phyloP scores from a whole-genome alignment of 352 stramenopile species.

The Phytophthora quininea region DNA sequence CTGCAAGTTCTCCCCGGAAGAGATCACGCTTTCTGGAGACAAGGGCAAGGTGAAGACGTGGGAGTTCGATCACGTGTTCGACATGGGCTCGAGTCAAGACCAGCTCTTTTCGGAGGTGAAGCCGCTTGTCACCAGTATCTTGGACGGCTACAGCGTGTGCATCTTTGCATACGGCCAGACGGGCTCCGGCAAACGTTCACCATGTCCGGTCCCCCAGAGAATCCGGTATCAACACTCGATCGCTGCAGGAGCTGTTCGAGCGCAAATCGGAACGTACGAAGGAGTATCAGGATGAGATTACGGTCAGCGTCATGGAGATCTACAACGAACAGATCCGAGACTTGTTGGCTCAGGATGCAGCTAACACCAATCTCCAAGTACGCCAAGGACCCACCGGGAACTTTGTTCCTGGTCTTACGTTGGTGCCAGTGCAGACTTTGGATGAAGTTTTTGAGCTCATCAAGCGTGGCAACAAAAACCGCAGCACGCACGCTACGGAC shows the following conservation, averaged over 20 bases:
- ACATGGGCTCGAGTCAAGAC: slow-evolving; percentile 76
- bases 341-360: slow-evolving; percentile 86
- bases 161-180: slow-evolving; percentile 93
- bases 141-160: slow-evolving; percentile 90
- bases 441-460: slow-evolving; percentile 89
- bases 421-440: slow-evolving; percentile 73
- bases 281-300: slow-evolving; percentile 87
- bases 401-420: slow-evolving; percentile 82
- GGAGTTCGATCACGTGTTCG: slow-evolving; percentile 89
- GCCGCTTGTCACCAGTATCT: slow-evolving; percentile 82
- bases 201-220: slow-evolving; percentile 76
- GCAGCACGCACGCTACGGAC: slow-evolving; percentile 84
- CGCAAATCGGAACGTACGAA: slow-evolving; percentile 68
- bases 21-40: neutral
- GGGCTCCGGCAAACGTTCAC: slow-evolving; percentile 87
- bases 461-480: slow-evolving; percentile 86
- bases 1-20: slow-evolving; percentile 61
- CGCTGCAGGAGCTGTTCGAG: slow-evolving; percentile 84
- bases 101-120: slow-evolving; percentile 81
- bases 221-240: slow-evolving; percentile 85
- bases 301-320: slow-evolving; percentile 95
- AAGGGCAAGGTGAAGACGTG: slow-evolving; percentile 79
- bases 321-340: slow-evolving; percentile 97
- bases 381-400: slow-evolving; percentile 84
- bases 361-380: slow-evolving; percentile 83